Percentiles rank a stretch among this genome's conserved stretches.
These are phyloP conservation scores for Fusarium metavorans DNA, from an alignment of 2,329 filamentous ascomycete species.

Conservation along the genomic window DNA sequence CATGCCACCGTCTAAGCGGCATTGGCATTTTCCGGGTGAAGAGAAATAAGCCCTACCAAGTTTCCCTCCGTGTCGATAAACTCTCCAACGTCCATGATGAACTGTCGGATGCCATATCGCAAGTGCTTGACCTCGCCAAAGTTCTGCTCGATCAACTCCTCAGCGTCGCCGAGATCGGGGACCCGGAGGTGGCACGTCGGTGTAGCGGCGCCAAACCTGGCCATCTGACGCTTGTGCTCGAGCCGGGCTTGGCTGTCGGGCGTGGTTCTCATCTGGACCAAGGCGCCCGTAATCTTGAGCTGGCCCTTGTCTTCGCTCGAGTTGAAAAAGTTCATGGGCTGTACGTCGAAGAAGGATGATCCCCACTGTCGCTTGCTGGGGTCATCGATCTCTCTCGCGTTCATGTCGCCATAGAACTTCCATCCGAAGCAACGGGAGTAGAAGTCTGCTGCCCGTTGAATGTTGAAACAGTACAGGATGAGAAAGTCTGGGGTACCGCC, in stretches of 20 bases:
- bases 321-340: conserved; percentile 43
- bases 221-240: conserved; percentile 26
- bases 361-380: conserved; percentile 35
- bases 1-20: conserved; percentile 11
- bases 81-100: conserved; percentile 44
- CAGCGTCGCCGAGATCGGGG: conserved; percentile 38
- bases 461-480: conserved; percentile 40
- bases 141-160: conserved; percentile 37
- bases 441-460: conserved; percentile 36
- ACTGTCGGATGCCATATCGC: conserved; percentile 40
- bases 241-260: conserved; percentile 24
- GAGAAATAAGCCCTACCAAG: conserved; percentile 40
- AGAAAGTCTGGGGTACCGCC: conserved; percentile 39
- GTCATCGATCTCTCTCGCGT: conserved; percentile 25
- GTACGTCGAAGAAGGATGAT: conserved; percentile 38
- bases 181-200: conserved; percentile 41
- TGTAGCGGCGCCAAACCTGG: conserved; percentile 25
- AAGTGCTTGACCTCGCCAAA: conserved; percentile 37
- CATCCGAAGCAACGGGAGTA: conserved; percentile 43
- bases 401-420: conserved; percentile 40
- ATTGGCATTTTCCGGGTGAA: conserved; percentile 38
- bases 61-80: conserved; percentile 45
- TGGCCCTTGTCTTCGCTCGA: conserved; percentile 19
- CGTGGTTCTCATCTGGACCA: conserved; percentile 30
- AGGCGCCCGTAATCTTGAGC: conserved; percentile 32